Evolutionary conservation across 805 yeast genomes (phyloP).

Genomic region (Trichomonascus vanleenenianus): DNA sequence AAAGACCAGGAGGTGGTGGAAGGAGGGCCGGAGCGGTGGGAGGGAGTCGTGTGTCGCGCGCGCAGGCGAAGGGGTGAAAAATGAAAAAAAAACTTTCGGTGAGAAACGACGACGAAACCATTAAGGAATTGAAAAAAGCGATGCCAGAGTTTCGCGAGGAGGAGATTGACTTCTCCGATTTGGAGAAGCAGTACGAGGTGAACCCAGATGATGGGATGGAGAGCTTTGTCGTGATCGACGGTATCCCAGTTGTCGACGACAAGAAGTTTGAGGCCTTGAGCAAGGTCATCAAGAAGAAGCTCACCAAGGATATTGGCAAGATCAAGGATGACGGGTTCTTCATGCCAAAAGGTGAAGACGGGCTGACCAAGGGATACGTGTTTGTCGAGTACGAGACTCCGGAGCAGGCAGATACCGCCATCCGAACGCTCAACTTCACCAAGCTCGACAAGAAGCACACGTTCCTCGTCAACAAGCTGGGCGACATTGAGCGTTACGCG

Average conservation of each 20-base stretch:
- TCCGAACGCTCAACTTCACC: conserved; percentile 75
- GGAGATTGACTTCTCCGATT: conserved; percentile 65
- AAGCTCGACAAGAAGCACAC: conserved; percentile 92
- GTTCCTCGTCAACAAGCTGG: conserved; percentile 70
- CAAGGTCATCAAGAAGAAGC: conserved; percentile 74
- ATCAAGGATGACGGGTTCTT: conserved; percentile 57
- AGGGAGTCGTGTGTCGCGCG: too few species aligned
- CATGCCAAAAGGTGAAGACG: conserved; percentile 69
- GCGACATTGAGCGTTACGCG: conserved; percentile 76
- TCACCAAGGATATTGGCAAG: conserved; percentile 70
- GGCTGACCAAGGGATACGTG: conserved; percentile 71
- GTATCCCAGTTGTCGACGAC: conserved; percentile 93
- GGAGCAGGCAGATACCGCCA: conserved; percentile 67
- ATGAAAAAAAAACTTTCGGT: not conserved
- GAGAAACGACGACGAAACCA: not conserved
- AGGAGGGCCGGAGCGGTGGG: too few species aligned
- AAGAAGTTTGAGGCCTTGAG: conserved; percentile 74
- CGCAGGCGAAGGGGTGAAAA: not conserved
- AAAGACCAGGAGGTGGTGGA: too few species aligned
- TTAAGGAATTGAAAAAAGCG: not conserved
- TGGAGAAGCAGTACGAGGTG: conserved; percentile 67
- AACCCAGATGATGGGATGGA: conserved; percentile 58
- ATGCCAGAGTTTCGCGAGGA: conserved; percentile 28
- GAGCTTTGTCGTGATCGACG: conserved; percentile 79
- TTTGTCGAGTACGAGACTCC: conserved; percentile 73